Percentiles rank a stretch among this genome's conserved stretches.
Conservation (phyloP, 2,329 filamentous ascomycete genomes). For the Zymoseptoria crescenta region DNA sequence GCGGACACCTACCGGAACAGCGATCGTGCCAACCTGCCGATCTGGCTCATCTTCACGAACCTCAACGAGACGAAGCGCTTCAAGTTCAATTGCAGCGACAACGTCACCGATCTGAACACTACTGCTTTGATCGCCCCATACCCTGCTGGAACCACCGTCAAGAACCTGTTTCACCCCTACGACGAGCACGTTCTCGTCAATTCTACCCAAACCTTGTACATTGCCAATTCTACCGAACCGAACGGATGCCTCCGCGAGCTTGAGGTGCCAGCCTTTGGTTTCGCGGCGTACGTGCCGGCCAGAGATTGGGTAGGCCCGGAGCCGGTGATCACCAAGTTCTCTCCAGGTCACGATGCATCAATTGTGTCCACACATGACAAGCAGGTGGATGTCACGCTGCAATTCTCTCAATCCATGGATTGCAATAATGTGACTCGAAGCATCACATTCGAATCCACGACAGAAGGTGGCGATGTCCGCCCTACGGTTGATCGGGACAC, state of each 20-base stretch:
- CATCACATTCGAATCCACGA: slow-evolving; percentile 46
- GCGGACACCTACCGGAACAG: background rate
- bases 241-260: slow-evolving; percentile 50
- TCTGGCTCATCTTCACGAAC: slow-evolving; percentile 47
- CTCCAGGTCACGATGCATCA: slow-evolving; percentile 51
- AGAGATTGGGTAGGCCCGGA: slow-evolving; percentile 41
- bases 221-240: slow-evolving; percentile 36
- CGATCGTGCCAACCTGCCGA: slow-evolving; percentile 25
- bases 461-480: slow-evolving; percentile 33
- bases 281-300: slow-evolving; percentile 49
- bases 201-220: slow-evolving; percentile 20
- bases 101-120: slow-evolving; percentile 21
- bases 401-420: slow-evolving; percentile 53
- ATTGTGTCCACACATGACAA: slow-evolving; percentile 44
- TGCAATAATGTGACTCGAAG: slow-evolving; percentile 45
- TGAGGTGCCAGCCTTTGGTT: slow-evolving; percentile 47
- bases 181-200: slow-evolving; percentile 44
- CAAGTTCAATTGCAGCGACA: slow-evolving; percentile 48
- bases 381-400: slow-evolving; percentile 42
- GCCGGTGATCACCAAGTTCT: slow-evolving; percentile 52
- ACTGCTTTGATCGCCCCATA: slow-evolving; percentile 50
- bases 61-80: slow-evolving; percentile 42
- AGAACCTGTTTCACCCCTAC: slow-evolving; percentile 53
- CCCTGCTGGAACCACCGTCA: slow-evolving; percentile 44
- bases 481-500: slow-evolving; percentile 39